Evolutionary conservation across 148 eudicot species (phyloP), one percentile per base, ranked within the genome.

Genomic region (Heliosperma pusillum): DNA sequence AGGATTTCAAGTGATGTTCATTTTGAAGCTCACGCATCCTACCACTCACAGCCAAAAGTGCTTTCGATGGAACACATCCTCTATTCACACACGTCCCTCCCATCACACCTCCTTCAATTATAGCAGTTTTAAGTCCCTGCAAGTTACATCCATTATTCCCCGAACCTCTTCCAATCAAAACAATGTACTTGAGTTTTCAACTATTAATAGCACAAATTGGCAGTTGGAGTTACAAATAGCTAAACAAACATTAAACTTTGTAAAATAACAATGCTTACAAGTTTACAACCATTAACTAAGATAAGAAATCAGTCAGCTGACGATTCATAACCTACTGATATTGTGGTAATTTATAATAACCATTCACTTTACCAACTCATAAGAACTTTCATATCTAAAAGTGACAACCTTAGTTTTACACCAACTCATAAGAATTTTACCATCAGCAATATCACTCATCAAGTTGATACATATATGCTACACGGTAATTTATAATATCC

Each of bases 41-140:
- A 20, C 99, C 99, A 83, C 99, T 96, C 56, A 91, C 99, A 73
- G 99, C 99, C 74, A 96, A 87, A 80, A 96, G 91, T 20, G 99
- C 99, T 80, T 96, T 96, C 21, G 99, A 96, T 78, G 99, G 99
- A 72, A 96, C 99, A 84, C 99, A 96, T 53, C 99, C 99, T 75
- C 99, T 85, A 83, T 96, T 96, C 57, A 96, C 99, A 85, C 99
- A 96, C 71, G 99, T 96, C 78, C 99, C 99, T 73, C 99, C 99
- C 85, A 96, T 83, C 78, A 96, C 99, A 85, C 88, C 99, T 61
- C 99, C 99, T 82, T 96, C 99, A 58, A 96, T 88, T 78, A 96
- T 92, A 70, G 99, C 97, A 79, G 97, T 96, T 92, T 92, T 96
- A 80, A 96, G 88, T 66, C 99, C 99, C 99, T 96, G 88, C 70